Evolutionary conservation across 352 stramenopile species (phyloP).

Genomic region (Globisporangium echinulatum): DNA sequence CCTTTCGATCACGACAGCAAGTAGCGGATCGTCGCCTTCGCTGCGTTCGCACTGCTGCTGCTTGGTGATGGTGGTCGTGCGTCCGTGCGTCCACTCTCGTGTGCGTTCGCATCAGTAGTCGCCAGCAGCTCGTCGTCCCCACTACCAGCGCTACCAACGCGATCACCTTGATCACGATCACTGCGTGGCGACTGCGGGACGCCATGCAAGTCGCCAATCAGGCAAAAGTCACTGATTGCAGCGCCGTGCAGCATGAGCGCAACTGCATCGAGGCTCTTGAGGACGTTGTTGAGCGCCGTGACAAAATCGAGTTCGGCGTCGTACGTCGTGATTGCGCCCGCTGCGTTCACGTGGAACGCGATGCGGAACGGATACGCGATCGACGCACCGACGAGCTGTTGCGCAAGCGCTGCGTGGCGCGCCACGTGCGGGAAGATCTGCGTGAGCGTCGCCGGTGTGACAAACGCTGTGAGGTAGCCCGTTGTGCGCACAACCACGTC

Average conservation of each 20-base stretch:
- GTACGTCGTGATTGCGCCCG: conserved; percentile 10
- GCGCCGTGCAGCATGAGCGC: conserved; percentile 5
- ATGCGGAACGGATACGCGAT: conserved; percentile 19
- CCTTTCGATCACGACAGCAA: too few species aligned
- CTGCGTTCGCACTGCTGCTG: too few species aligned
- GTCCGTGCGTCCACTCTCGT: too few species aligned
- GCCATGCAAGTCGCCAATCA: conserved; percentile 4
- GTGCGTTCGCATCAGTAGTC: too few species aligned
- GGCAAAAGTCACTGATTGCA: conserved; percentile 7
- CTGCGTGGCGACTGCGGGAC: too few species aligned
- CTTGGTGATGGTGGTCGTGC: too few species aligned
- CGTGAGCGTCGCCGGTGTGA: conserved; percentile 14
- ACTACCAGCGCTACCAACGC: too few species aligned
- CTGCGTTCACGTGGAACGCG: conserved; percentile 12
- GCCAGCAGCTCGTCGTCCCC: too few species aligned
- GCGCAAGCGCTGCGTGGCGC: background rate
- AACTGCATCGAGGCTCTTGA: conserved; percentile 10
- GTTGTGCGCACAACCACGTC: conserved; percentile 1
- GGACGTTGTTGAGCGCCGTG: conserved; percentile 6
- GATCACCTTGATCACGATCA: too few species aligned
- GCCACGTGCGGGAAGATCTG: conserved; percentile 13
- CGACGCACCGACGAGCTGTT: conserved; percentile 12
- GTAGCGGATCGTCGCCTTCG: too few species aligned
- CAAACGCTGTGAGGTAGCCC: conserved; percentile 9
- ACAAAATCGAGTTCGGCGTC: conserved; percentile 19